A percentile compares a stretch with the other conserved stretches of the same genome.
Evolutionary conservation across 2,329 filamentous ascomycete species (phyloP).

Genomic region (Cladosporium oxysporum): DNA sequence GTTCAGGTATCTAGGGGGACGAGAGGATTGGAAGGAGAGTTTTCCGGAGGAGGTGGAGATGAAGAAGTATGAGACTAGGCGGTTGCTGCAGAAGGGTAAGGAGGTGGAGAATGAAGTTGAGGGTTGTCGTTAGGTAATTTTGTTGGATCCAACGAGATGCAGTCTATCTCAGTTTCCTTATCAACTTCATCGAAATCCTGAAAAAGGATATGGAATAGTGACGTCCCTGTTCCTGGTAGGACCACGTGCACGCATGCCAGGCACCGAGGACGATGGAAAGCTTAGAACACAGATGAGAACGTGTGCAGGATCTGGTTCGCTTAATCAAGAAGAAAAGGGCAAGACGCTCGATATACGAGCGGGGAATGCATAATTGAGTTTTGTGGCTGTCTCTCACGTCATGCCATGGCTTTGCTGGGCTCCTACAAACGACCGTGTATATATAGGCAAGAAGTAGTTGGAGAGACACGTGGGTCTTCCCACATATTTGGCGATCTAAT

Average conservation of each 20-base stretch:
- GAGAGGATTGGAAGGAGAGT: slow-evolving; percentile 50
- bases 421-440: neutral
- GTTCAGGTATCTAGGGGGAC: slow-evolving; percentile 57
- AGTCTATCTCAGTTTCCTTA: neutral
- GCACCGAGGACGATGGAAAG: neutral
- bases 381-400: slow-evolving; percentile 18
- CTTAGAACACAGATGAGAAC: neutral
- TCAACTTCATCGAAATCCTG: neutral
- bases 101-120: slow-evolving; percentile 23
- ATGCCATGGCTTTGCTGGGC: neutral
- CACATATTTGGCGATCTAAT: neutral
- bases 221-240: neutral
- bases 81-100: slow-evolving; percentile 27
- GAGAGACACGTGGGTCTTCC: neutral
- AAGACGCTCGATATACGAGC: neutral
- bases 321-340: neutral
- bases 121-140: neutral
- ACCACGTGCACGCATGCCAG: neutral
- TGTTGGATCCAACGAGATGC: neutral
- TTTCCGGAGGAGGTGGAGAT: slow-evolving; percentile 32
- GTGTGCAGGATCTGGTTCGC: neutral
- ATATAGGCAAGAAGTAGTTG: neutral
- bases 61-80: slow-evolving; percentile 34
- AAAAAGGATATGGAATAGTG: neutral
- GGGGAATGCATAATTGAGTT: slow-evolving; percentile 3